Conservation (phyloP, 1,284 basidiomycete species). For the Amylostereum areolatum region DNA sequence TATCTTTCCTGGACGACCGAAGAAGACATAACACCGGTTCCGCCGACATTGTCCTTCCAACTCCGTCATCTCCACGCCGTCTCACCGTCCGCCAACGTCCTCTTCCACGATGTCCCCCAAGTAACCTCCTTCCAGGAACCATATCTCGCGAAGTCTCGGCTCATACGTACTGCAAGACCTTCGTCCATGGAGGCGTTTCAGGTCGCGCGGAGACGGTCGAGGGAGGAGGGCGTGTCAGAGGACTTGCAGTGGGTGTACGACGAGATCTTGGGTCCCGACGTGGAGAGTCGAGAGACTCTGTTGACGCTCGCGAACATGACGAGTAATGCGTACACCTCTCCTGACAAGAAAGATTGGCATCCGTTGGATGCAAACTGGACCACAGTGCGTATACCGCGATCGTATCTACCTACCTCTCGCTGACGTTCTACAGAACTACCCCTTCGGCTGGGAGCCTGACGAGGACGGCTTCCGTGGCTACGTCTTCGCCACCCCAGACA, state of each 20-base stretch:
- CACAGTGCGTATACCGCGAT: slow-evolving; percentile 36
- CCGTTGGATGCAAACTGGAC: slow-evolving; percentile 65
- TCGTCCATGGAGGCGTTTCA: slow-evolving; percentile 44
- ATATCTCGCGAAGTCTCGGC: slow-evolving; percentile 21
- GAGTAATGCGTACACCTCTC: slow-evolving; percentile 79
- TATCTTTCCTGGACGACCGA: too few relatives aligned
- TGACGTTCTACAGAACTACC: slow-evolving; percentile 46
- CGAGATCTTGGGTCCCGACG: slow-evolving; percentile 59
- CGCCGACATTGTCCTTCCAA: too few relatives aligned
- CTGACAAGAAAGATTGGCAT: slow-evolving; percentile 70
- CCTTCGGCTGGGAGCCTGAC: slow-evolving; percentile 90
- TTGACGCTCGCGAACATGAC: slow-evolving; percentile 91
- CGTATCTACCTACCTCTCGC: neutral
- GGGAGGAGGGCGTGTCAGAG: slow-evolving; percentile 40
- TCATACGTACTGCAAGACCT: slow-evolving; percentile 23
- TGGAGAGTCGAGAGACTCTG: slow-evolving; percentile 75
- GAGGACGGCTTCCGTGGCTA: slow-evolving; percentile 89
- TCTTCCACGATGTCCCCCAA: too few relatives aligned
- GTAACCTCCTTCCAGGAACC: too few relatives aligned
- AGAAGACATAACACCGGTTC: too few relatives aligned
- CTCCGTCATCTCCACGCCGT: too few relatives aligned
- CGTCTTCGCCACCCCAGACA: slow-evolving; percentile 79
- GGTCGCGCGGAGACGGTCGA: slow-evolving; percentile 45
- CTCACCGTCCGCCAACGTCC: too few relatives aligned
- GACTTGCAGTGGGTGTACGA: slow-evolving; percentile 57